Conservation (phyloP, 371 early-diverging fungal species). For the Actinomortierella wolfii region DNA sequence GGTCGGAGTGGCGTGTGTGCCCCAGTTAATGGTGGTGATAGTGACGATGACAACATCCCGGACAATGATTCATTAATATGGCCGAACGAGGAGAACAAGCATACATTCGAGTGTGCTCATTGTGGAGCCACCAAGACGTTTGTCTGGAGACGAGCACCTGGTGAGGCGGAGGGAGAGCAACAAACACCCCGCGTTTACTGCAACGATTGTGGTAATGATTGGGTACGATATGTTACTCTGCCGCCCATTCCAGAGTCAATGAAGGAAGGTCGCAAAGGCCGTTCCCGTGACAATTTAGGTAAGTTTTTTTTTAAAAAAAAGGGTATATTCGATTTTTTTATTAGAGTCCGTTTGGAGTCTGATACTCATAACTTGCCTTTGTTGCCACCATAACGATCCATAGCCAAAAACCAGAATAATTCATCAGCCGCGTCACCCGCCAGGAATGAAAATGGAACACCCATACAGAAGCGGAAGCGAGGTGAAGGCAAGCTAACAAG, state of each 20-base stretch:
- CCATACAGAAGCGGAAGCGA: conserved; percentile 26
- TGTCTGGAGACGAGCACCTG: conserved; percentile 59
- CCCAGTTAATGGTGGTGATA: too few relatives aligned
- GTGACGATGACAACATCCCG: conserved; percentile 17
- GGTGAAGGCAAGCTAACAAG: conserved; percentile 11
- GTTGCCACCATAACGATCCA: too few relatives aligned
- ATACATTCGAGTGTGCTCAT: conserved; percentile 58
- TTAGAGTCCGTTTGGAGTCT: too few relatives aligned
- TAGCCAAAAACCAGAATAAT: too few relatives aligned
- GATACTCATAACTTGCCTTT: too few relatives aligned
- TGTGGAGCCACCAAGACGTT: conserved; percentile 56
- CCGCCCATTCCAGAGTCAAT: conserved; percentile 40
- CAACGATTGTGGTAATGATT: conserved; percentile 71
- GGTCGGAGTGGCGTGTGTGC: too few relatives aligned
- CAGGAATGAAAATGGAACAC: too few relatives aligned
- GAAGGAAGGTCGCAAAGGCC: conserved; percentile 15
- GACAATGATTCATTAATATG: conserved; percentile 34
- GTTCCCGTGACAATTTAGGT: too few relatives aligned
- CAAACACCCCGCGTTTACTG: conserved; percentile 66
- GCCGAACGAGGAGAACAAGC: conserved; percentile 21
- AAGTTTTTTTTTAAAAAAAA: too few relatives aligned
- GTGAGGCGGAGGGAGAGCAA: conserved; percentile 55
- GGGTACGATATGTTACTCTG: conserved; percentile 74
- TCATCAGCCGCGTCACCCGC: too few relatives aligned
- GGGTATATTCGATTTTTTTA: too few relatives aligned